These are phyloP conservation scores for Wickerhamiella sorbophila DNA, from an alignment of 805 yeast species.

Conservation along the genomic window DNA sequence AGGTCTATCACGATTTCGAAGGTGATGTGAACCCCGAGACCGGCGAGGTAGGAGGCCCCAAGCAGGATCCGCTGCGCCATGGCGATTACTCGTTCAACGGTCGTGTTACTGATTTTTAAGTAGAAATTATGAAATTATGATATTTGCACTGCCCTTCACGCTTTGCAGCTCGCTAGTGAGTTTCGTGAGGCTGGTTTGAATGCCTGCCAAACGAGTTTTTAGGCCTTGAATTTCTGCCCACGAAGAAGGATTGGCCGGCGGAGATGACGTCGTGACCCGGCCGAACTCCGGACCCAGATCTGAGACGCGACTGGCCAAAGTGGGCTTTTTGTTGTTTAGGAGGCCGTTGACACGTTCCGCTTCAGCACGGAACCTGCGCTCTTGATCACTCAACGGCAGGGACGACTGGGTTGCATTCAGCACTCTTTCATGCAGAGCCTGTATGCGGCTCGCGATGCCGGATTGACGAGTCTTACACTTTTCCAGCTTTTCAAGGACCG, in stretches of 20 bases:
- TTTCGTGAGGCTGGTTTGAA: background rate
- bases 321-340: too few relatives aligned
- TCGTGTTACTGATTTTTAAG: slow-evolving; percentile 81
- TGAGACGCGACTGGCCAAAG: too few relatives aligned
- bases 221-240: too few relatives aligned
- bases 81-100: slow-evolving; percentile 95
- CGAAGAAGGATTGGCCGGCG: too few relatives aligned
- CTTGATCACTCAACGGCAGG: slow-evolving; percentile 28
- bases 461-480: slow-evolving; percentile 24
- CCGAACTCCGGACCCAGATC: too few relatives aligned
- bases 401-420: slow-evolving; percentile 16
- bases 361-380: slow-evolving; percentile 34
- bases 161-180: background rate
- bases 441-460: slow-evolving; percentile 23
- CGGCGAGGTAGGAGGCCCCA: slow-evolving; percentile 95
- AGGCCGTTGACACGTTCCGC: slow-evolving; percentile 15
- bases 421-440: slow-evolving; percentile 21
- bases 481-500: slow-evolving; percentile 12
- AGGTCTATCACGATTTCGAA: slow-evolving; percentile 86
- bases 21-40: slow-evolving; percentile 87
- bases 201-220: too few relatives aligned
- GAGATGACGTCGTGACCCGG: too few relatives aligned
- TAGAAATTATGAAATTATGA: background rate
- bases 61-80: slow-evolving; percentile 85
- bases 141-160: background rate